These are phyloP conservation scores for Cladorrhinum sp. DNA, from an alignment of 2,329 filamentous ascomycete species.

Conservation along the genomic window DNA sequence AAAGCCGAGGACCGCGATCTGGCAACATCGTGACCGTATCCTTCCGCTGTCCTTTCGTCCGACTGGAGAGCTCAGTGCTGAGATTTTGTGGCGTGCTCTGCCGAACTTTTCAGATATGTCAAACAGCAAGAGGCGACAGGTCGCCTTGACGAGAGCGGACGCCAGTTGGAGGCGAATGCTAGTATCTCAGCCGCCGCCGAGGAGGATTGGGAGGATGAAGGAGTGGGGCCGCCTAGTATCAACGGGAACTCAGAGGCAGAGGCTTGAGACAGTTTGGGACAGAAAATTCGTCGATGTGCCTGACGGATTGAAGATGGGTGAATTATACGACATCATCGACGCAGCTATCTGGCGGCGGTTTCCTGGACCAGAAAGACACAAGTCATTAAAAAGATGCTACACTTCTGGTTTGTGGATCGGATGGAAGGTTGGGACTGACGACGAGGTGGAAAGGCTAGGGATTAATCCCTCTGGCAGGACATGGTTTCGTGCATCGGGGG, in stretches of 20 bases:
- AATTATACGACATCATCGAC: neutral
- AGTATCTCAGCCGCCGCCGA: neutral
- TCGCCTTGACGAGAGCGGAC: neutral
- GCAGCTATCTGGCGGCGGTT: neutral
- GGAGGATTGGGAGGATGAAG: neutral
- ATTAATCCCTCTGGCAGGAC: neutral
- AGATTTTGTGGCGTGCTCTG: neutral
- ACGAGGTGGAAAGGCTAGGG: neutral
- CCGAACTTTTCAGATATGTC: neutral
- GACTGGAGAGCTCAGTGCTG: neutral
- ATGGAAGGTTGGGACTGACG: neutral
- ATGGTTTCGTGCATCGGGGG: neutral
- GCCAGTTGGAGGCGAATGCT: neutral
- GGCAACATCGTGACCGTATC: neutral
- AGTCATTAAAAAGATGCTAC: neutral
- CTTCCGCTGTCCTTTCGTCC: neutral
- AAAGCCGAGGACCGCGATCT: neutral
- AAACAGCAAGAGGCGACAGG: neutral
- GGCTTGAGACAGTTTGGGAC: neutral
- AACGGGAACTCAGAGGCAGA: neutral
- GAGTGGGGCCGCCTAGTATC: neutral
- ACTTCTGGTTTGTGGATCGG: neutral
- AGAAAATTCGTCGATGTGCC: neutral
- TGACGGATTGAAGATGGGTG: conserved; percentile 8
- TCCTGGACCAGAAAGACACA: neutral